phyloP scores from a whole-genome alignment of 2,329 filamentous ascomycete genomes.

The Phialophora tarda region DNA sequence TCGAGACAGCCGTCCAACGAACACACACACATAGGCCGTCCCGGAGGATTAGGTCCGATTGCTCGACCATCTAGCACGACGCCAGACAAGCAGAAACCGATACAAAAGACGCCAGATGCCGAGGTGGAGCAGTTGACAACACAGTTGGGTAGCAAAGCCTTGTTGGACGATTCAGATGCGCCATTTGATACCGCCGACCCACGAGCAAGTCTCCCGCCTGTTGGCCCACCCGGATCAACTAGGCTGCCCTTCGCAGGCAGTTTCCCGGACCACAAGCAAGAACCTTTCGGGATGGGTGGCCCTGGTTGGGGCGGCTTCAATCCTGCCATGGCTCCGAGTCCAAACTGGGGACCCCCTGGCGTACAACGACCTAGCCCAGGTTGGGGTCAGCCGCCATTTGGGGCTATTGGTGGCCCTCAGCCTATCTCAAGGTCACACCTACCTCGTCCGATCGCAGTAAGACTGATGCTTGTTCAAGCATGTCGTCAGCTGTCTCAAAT shows the following conservation, averaged over 20 bases:
- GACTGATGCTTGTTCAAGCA: slow-evolving; percentile 75
- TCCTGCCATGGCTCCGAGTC: slow-evolving; percentile 24
- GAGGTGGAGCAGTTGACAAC: slow-evolving; percentile 75
- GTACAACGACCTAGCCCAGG: slow-evolving; percentile 42
- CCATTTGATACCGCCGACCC: slow-evolving; percentile 56
- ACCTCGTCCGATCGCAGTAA: slow-evolving; percentile 71
- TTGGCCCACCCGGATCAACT: slow-evolving; percentile 61
- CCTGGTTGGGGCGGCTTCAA: slow-evolving; percentile 38
- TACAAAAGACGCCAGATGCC: slow-evolving; percentile 52
- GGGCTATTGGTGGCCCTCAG: slow-evolving; percentile 49
- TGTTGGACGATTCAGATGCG: slow-evolving; percentile 77
- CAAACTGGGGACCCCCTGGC: slow-evolving; percentile 33
- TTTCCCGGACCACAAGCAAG: slow-evolving; percentile 37
- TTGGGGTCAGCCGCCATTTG: slow-evolving; percentile 54
- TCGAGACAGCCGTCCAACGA: slow-evolving; percentile 74
- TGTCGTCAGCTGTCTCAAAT: slow-evolving; percentile 67
- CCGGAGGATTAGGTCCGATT: slow-evolving; percentile 69
- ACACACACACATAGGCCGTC: slow-evolving; percentile 78
- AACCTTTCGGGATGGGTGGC: slow-evolving; percentile 34
- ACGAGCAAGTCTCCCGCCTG: slow-evolving; percentile 48
- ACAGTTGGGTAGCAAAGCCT: slow-evolving; percentile 86
- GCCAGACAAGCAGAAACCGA: slow-evolving; percentile 55
- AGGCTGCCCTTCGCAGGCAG: slow-evolving; percentile 45
- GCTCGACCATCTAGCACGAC: slow-evolving; percentile 79
- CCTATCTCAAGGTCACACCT: slow-evolving; percentile 56